Evolutionary conservation across 2,329 filamentous ascomycete genomes (phyloP).

Genomic region (Fusarium sp.): DNA sequence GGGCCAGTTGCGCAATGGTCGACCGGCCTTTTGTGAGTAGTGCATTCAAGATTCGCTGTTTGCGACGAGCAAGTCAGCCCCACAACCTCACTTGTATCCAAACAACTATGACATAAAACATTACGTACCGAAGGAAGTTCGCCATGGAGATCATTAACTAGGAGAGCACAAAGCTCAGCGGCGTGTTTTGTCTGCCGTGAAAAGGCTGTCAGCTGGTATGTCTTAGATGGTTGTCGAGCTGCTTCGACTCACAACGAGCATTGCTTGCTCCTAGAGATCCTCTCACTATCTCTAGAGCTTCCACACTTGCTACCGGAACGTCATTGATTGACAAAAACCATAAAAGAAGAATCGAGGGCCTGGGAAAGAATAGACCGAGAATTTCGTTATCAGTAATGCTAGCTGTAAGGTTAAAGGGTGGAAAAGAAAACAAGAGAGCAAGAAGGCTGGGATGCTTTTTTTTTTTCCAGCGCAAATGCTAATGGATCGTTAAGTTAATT

Average conservation of each 20-base stretch:
- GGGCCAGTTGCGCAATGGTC: conserved; percentile 73
- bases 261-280: conserved; percentile 78
- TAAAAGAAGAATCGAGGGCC: conserved; percentile 8
- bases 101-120: conserved; percentile 15
- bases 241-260: conserved; percentile 60
- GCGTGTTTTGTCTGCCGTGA: conserved; percentile 71
- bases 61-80: conserved; percentile 43
- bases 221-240: conserved; percentile 20
- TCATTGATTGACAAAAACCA: conserved; percentile 60
- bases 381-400: neutral
- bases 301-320: conserved; percentile 73
- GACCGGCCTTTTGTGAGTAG: conserved; percentile 84
- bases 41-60: conserved; percentile 83
- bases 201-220: conserved; percentile 36
- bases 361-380: neutral
- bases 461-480: conserved; percentile 38
- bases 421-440: conserved; percentile 5
- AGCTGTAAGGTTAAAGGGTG: conserved; percentile 1
- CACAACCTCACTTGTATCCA: conserved; percentile 25
- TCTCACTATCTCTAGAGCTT: conserved; percentile 82
- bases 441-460: conserved; percentile 37
- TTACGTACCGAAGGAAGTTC: conserved; percentile 86
- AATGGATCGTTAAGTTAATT: conserved; percentile 33
- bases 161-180: conserved; percentile 87
- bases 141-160: conserved; percentile 90